Evolutionary conservation across 192 early-diverging fungal genomes (phyloP).

Genomic region (Rhizophagus clarus): DNA sequence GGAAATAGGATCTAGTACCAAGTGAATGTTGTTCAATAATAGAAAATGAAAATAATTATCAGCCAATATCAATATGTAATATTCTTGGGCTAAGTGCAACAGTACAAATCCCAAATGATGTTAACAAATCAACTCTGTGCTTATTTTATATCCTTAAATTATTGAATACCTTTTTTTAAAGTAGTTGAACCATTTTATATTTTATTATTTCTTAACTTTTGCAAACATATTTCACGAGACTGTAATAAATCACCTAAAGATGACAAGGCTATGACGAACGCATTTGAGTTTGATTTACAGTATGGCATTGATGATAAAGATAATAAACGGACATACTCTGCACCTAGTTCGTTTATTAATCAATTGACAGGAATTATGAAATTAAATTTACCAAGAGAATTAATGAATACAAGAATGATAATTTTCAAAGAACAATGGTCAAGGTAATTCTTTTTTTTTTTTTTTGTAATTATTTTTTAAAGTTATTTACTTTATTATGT

Average conservation of each 20-base stretch:
- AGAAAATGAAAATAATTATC: slow-evolving; percentile 23
- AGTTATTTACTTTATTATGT: not conserved
- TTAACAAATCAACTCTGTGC: slow-evolving; percentile 15
- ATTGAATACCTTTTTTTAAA: not conserved
- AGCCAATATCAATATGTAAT: slow-evolving; percentile 16
- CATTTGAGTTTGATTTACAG: slow-evolving; percentile 9
- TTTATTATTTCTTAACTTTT: slow-evolving; percentile 11
- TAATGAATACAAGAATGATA: slow-evolving; percentile 20
- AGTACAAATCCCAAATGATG: slow-evolving; percentile 13
- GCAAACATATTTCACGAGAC: not conserved
- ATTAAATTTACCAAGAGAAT: slow-evolving; percentile 13
- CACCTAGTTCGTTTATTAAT: slow-evolving; percentile 24
- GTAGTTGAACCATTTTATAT: not conserved
- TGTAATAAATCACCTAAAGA: not conserved
- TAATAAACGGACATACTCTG: not conserved
- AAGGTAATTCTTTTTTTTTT: not conserved
- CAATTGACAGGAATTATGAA: slow-evolving; percentile 24
- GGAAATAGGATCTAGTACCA: slow-evolving; percentile 23
- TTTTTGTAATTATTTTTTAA: not conserved
- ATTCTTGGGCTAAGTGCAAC: slow-evolving; percentile 10
- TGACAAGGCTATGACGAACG: not conserved
- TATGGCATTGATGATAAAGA: slow-evolving; percentile 27
- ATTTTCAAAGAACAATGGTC: slow-evolving; percentile 32
- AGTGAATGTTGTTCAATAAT: slow-evolving; percentile 21
- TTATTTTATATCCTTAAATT: slow-evolving; percentile 27